Evolutionary conservation across 1,284 basidiomycete genomes (phyloP), one percentile per base, ranked within the genome.

Genomic region (Xerocomus cyaneibrunnescens): DNA sequence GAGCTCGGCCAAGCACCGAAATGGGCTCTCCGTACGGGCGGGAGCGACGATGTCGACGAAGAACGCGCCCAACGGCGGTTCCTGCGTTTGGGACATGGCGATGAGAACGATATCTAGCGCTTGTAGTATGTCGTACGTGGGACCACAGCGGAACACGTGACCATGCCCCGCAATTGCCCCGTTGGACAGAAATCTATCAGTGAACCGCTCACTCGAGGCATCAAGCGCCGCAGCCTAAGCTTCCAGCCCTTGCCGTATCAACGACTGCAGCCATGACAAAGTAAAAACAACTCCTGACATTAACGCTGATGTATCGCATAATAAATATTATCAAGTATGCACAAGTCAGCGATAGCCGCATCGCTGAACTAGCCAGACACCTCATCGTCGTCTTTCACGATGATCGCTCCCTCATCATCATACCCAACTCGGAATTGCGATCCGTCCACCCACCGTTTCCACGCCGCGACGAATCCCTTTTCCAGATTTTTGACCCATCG

Each of bases 401-500:
- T 69, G 36, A 80, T 77, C 34, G 67, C 73, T 5, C 73, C 70
- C 52, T 71, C 72, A 22, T 65, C 54, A 39, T 69, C 51, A 50
- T 63, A 51, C 37, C 67, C 64, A 16, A 55, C 50, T 49, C 68
- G 62, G 40, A 67, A 61, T 57, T 70, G 81, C 21, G 74, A 73
- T 3, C 81, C 82, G 12, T 67, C 64, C 6, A 79, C 81, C 77
- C 79, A 85, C 35, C 82, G 72, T 31, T 66, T 65, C 82, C 83
- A 85, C 0, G 79, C 81, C 40, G 76, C 76, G 30, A 56, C 53
- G 49, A 74, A 74, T 0, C 73, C 78, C 56, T 76, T 76, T 64
- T 85, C 83, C 38, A 84, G 57, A 54, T 82, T 81, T 28, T 66
- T 61, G 13, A 75, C 76, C 83, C 83, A 85, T 25, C 76, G 68